Conservation (phyloP, 768 basidiomycete genomes). For the Pleurotus salmoneostramineus region DNA sequence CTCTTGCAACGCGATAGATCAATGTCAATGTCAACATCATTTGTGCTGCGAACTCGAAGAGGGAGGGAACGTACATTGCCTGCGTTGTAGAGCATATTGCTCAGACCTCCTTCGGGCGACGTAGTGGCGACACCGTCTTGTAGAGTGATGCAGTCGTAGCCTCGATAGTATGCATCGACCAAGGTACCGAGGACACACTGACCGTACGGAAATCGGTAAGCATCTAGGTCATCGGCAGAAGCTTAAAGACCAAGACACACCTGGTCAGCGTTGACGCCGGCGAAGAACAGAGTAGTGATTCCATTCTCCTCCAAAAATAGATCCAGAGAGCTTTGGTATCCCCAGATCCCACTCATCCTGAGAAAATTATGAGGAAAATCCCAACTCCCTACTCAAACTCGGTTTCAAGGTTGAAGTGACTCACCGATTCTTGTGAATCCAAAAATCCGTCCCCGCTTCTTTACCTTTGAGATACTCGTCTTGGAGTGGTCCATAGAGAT, state of each 20-base stretch:
- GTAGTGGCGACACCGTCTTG: constrained; percentile 61
- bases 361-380: neutral
- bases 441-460: constrained; percentile 56
- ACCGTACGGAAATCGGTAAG: no score
- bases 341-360: constrained; percentile 68
- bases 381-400: neutral
- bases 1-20: neutral
- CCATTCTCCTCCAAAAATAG: constrained; percentile 61
- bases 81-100: constrained; percentile 56
- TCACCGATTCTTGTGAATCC: constrained; percentile 71
- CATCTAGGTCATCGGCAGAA: neutral
- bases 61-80: constrained; percentile 37
- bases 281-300: constrained; percentile 56
- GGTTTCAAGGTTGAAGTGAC: neutral
- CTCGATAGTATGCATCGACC: constrained; percentile 58
- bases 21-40: neutral
- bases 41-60: neutral
- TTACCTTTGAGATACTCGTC: constrained; percentile 47
- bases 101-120: constrained; percentile 50
- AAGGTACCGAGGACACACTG: constrained; percentile 66
- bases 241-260: constrained; percentile 23
- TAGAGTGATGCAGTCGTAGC: constrained; percentile 60
- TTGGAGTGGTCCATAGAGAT: constrained; percentile 63
- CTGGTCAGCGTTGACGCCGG: constrained; percentile 68
- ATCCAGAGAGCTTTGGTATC: constrained; percentile 57